phyloP scores from a whole-genome alignment of 2,329 filamentous ascomycete species.

The Exophiala mesophila region DNA sequence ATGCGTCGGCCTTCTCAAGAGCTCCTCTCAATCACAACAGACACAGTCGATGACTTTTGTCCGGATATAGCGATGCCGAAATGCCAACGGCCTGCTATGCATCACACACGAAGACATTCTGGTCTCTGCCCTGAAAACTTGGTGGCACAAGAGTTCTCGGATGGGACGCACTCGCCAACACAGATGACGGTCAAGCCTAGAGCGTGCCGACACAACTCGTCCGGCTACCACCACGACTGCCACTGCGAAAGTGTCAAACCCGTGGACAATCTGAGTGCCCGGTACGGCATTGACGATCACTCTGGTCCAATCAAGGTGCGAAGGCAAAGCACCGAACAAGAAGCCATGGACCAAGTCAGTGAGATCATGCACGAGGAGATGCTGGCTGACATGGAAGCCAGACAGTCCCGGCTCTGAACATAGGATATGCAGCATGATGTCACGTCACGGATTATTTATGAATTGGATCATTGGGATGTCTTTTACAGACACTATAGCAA shows the following conservation, averaged over 20 bases:
- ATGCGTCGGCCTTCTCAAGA: slow-evolving; percentile 17
- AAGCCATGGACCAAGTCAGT: slow-evolving; percentile 10
- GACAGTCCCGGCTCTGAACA: slow-evolving; percentile 7
- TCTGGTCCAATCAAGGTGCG: slow-evolving; percentile 7
- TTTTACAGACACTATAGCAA: no score
- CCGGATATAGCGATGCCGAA: slow-evolving; percentile 21
- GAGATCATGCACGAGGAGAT: slow-evolving; percentile 19
- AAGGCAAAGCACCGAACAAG: slow-evolving; percentile 9
- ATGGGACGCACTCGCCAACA: slow-evolving; percentile 11
- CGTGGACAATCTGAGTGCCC: slow-evolving; percentile 16
- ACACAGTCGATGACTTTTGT: slow-evolving; percentile 18
- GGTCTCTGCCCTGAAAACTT: slow-evolving; percentile 16
- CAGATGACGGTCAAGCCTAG: slow-evolving; percentile 15
- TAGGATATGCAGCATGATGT: not conserved
- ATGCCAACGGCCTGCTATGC: slow-evolving; percentile 1
- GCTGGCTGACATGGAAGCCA: slow-evolving; percentile 17
- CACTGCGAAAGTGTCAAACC: slow-evolving; percentile 18
- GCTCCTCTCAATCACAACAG: slow-evolving; percentile 2
- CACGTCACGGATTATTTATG: no score
- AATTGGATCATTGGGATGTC: no score
- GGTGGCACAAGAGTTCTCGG: slow-evolving; percentile 3
- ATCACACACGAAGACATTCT: slow-evolving; percentile 18
- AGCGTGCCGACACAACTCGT: slow-evolving; percentile 1
- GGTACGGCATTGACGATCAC: slow-evolving; percentile 18
- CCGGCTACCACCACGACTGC: slow-evolving; percentile 12